Evolutionary conservation across 495 filamentous ascomycete genomes (phyloP).

Genomic region (Podospora didyma): DNA sequence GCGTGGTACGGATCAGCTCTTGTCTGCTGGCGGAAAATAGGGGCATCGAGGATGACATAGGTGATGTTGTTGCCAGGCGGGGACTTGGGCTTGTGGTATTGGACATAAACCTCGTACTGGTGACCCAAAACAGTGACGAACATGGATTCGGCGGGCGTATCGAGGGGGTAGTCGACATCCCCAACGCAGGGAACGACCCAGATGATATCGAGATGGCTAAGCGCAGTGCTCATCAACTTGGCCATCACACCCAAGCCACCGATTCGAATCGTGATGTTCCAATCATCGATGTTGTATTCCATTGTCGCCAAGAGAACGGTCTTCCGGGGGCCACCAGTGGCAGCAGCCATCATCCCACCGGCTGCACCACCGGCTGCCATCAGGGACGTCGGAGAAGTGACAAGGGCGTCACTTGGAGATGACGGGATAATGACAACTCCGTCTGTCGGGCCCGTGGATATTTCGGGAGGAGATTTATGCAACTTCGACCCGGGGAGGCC

Average conservation of each 20-base stretch:
- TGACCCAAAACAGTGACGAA: constrained; percentile 59
- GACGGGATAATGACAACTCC: not conserved
- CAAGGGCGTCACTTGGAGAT: not conserved
- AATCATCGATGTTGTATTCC: constrained; percentile 70
- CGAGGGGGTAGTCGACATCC: constrained; percentile 59
- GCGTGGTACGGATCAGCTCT: constrained; percentile 61
- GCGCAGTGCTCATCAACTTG: constrained; percentile 65
- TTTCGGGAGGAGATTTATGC: not conserved
- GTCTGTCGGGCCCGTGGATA: not conserved
- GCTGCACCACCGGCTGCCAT: not conserved
- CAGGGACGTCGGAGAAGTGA: not conserved
- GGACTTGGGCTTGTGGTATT: constrained; percentile 54
- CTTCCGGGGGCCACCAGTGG: constrained; percentile 13
- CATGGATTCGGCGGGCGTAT: constrained; percentile 55
- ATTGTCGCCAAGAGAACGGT: constrained; percentile 61
- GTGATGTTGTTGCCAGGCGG: constrained; percentile 51
- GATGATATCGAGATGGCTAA: constrained; percentile 62
- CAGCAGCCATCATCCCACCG: not conserved
- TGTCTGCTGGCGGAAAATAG: constrained; percentile 62
- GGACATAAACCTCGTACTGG: constrained; percentile 56
- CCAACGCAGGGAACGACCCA: constrained; percentile 71
- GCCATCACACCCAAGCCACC: constrained; percentile 67
- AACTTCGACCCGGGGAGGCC: not conserved
- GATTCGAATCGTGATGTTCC: constrained; percentile 66
- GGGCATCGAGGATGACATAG: constrained; percentile 65